Conservation (phyloP, 2,329 filamentous ascomycete species). For the Ascochyta clinopodiicola region DNA sequence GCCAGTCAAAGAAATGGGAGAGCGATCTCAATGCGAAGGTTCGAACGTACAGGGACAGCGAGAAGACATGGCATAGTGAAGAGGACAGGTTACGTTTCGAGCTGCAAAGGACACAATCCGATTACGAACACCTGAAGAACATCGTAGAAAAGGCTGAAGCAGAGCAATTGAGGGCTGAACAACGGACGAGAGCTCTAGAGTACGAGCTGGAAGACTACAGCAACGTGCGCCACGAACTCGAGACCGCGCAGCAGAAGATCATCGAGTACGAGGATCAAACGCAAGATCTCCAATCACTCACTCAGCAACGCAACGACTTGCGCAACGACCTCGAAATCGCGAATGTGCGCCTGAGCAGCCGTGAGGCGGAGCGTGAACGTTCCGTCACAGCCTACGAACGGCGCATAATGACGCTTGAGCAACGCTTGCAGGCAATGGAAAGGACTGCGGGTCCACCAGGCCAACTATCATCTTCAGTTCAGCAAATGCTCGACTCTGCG, state of each 20-base stretch:
- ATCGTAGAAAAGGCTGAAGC: slow-evolving; percentile 74
- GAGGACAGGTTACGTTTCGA: slow-evolving; percentile 64
- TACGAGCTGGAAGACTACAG: slow-evolving; percentile 70
- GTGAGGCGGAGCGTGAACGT: slow-evolving; percentile 59
- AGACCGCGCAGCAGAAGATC: slow-evolving; percentile 43
- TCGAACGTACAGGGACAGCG: slow-evolving; percentile 70
- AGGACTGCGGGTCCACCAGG: slow-evolving; percentile 36
- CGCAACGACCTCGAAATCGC: slow-evolving; percentile 66
- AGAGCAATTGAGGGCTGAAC: slow-evolving; percentile 62
- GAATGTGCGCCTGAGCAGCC: slow-evolving; percentile 62
- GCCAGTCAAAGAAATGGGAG: slow-evolving; percentile 79
- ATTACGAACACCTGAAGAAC: slow-evolving; percentile 69
- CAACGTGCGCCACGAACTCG: slow-evolving; percentile 40
- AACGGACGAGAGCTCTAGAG: slow-evolving; percentile 62
- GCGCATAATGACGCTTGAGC: slow-evolving; percentile 56
- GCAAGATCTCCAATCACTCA: slow-evolving; percentile 58
- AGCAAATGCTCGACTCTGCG: slow-evolving; percentile 57
- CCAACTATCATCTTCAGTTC: slow-evolving; percentile 49
- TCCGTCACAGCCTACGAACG: slow-evolving; percentile 56
- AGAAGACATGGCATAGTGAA: slow-evolving; percentile 68
- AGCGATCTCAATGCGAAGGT: slow-evolving; percentile 72
- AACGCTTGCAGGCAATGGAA: slow-evolving; percentile 35
- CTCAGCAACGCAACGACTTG: slow-evolving; percentile 65
- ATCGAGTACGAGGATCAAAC: slow-evolving; percentile 37
- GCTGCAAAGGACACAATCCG: slow-evolving; percentile 63